These are phyloP conservation scores for Populus deltoides DNA, from an alignment of 345 rosid genomes.

Conservation along the genomic window DNA sequence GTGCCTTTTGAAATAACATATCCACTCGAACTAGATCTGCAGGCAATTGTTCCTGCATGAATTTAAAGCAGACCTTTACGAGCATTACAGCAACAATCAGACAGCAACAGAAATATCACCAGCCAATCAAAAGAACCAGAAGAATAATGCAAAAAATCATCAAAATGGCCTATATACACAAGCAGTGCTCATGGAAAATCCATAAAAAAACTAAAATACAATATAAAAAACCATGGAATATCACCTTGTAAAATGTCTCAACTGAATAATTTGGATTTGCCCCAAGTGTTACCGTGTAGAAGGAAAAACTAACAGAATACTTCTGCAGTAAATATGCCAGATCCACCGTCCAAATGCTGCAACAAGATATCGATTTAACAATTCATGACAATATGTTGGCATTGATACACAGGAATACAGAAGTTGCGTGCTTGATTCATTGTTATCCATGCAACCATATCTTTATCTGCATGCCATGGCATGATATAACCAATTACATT, in stretches of 20 bases:
- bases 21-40: constrained; percentile 81
- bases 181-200: not conserved
- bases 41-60: constrained; percentile 80
- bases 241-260: constrained; percentile 87
- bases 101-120: not conserved
- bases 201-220: not conserved
- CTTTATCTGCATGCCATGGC: not conserved
- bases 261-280: constrained; percentile 84
- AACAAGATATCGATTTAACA: constrained; percentile 3
- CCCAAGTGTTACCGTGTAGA: constrained; percentile 81
- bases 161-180: not conserved
- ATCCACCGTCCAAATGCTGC: constrained; percentile 94
- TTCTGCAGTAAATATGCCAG: constrained; percentile 76
- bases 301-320: constrained; percentile 71
- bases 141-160: not conserved
- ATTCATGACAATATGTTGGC: constrained; percentile 11
- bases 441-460: not conserved
- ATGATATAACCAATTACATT: not conserved
- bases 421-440: not conserved
- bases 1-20: constrained; percentile 67
- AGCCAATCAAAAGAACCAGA: not conserved
- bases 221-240: not conserved
- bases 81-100: constrained; percentile 1
- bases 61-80: not conserved
- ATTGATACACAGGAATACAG: not conserved